A percentile compares a stretch with the other conserved stretches of the same genome.
Conservation (phyloP, 176 grass and related monocot species). For the Rhipidocladum racemiflorum region DNA sequence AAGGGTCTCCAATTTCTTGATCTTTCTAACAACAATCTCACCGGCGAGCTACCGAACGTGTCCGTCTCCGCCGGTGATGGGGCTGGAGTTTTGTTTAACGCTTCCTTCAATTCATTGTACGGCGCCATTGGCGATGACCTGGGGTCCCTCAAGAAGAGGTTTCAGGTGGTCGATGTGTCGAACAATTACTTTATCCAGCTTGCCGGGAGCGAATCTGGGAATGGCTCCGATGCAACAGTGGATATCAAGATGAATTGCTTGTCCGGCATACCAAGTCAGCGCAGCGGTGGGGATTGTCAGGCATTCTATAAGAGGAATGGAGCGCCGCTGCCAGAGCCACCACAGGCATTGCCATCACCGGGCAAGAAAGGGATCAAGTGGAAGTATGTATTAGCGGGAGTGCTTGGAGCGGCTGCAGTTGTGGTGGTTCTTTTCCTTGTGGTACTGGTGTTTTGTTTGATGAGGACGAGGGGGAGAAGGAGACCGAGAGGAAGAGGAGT, state of each 20-base stretch:
- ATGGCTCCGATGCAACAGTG: conserved; percentile 17
- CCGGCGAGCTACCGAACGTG: conserved; percentile 38
- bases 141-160: conserved; percentile 40
- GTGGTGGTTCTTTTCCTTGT: conserved; percentile 35
- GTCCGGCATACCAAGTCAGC: conserved; percentile 43
- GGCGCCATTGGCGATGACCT: conserved; percentile 43
- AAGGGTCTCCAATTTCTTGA: conserved; percentile 53
- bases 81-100: conserved; percentile 43
- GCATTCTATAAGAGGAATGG: conserved; percentile 62
- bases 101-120: conserved; percentile 68
- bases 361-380: conserved; percentile 26
- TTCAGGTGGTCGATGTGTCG: conserved; percentile 56
- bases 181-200: conserved; percentile 67
- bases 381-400: conserved; percentile 52
- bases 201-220: neutral
- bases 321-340: conserved; percentile 5
- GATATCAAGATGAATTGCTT: conserved; percentile 61
- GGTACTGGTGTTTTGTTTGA: conserved; percentile 39
- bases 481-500: conserved; percentile 27
- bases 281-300: conserved; percentile 41
- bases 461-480: conserved; percentile 27
- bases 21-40: conserved; percentile 69
- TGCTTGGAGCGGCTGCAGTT: conserved; percentile 39
- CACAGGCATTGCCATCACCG: conserved; percentile 15
- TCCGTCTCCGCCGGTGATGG: neutral